Evolutionary conservation across 352 stramenopile species (phyloP), one percentile per base, ranked within the genome.

Genomic region (Elongisporangium undulatum): DNA sequence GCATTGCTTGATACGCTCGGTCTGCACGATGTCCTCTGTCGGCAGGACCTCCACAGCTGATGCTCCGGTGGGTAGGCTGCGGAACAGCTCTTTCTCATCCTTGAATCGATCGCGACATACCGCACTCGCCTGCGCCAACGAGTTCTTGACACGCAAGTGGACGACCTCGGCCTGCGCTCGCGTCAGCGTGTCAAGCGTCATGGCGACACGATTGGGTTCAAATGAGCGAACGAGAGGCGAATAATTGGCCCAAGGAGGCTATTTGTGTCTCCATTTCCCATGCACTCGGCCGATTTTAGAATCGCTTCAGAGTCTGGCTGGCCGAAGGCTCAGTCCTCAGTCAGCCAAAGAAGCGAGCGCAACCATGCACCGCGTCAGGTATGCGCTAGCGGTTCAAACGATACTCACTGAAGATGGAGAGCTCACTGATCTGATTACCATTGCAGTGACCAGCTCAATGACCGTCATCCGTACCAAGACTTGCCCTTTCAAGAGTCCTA

Each of bases 141-240:
- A 88, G 64, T 71, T 78, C 56, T 87, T 82, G 50, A 90, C 68
- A 29, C 73, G 67, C 20, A 69, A 55, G 56, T 89, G 81, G 54
- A 69, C 83, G 16, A 64, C 56, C 62, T 90, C 81, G 15, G 81
- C 81, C 51, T 83, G 74, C 12, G 62, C 59, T 0, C 81, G 77
- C 51, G 79, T 90, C 49, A 87, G 48, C 50, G 68, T 85, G 67
- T 90, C 81, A 16, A 90, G 70, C 61, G 81, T 90, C 78, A 90
- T 90, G 20, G 1, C 48, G 23, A 22, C 49, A 57, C 19, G n/a
- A 38, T 55, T 51, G n/a, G n/a, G n/a, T n/a, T n/a, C n/a, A n/a
- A n/a, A n/a, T 20, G 22, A 48, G 50, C 23, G n/a, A 24, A 61
- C 5, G 48, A 48, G 48, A 22, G 26, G 19, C 19, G 51, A 29